Conservation (phyloP, 805 yeast species). For the Lipomyces spencermartinsiae region DNA sequence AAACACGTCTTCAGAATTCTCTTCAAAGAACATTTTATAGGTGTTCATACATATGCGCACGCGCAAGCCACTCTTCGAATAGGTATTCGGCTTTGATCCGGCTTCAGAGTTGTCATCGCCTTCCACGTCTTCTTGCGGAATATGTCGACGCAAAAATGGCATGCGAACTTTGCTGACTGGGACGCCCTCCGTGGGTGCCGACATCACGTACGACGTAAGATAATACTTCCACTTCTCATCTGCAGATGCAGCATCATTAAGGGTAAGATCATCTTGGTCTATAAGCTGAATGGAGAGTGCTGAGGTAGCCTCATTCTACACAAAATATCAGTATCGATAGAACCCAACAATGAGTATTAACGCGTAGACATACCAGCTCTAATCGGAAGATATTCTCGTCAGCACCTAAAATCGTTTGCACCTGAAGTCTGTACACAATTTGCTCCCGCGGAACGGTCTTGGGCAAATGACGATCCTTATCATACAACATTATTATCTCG, state of each 20-base stretch:
- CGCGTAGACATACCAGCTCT: slow-evolving; percentile 53
- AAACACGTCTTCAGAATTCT: slow-evolving; percentile 78
- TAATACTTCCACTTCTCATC: slow-evolving; percentile 93
- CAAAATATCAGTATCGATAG: not conserved
- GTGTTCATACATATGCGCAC: slow-evolving; percentile 81
- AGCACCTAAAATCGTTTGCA: slow-evolving; percentile 75
- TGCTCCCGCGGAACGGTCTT: slow-evolving; percentile 83
- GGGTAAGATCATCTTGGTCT: slow-evolving; percentile 85
- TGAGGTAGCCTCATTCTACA: slow-evolving; percentile 52
- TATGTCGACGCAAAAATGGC: slow-evolving; percentile 70
- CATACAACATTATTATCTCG: slow-evolving; percentile 81
- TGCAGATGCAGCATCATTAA: slow-evolving; percentile 68
- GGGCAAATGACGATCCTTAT: slow-evolving; percentile 70
- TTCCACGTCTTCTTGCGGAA: slow-evolving; percentile 42
- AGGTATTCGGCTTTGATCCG: slow-evolving; percentile 19
- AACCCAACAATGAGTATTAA: not conserved
- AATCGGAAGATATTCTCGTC: slow-evolving; percentile 95
- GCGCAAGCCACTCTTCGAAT: slow-evolving; percentile 61
- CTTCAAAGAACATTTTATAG: slow-evolving; percentile 80
- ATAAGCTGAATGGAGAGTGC: slow-evolving; percentile 78
- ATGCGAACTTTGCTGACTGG: slow-evolving; percentile 74
- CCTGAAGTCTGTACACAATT: slow-evolving; percentile 87
- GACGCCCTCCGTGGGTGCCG: slow-evolving; percentile 97
- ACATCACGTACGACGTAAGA: slow-evolving; percentile 88
- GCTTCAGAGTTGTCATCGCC: slow-evolving; percentile 36